These are phyloP conservation scores for Trametes cingulata DNA, from an alignment of 768 basidiomycete species.

Conservation along the genomic window DNA sequence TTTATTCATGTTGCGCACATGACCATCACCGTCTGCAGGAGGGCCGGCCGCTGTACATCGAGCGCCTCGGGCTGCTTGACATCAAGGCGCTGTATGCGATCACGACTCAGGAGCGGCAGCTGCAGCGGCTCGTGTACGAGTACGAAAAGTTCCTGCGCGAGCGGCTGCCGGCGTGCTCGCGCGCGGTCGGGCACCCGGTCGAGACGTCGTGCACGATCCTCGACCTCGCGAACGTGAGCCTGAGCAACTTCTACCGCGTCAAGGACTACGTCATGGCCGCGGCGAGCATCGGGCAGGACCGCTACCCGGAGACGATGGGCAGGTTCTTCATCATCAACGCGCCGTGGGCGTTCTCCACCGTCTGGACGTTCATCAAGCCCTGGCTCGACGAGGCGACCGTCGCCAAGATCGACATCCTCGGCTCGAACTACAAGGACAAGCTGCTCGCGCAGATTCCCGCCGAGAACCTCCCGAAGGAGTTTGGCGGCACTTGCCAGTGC, in stretches of 20 bases:
- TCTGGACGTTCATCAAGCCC: conserved; percentile 87
- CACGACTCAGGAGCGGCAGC: conserved; percentile 85
- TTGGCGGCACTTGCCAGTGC: conserved; percentile 84
- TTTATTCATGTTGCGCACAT: not conserved
- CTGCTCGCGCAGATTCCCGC: conserved; percentile 79
- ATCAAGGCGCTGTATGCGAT: conserved; percentile 76
- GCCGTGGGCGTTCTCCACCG: conserved; percentile 86
- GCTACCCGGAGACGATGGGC: conserved; percentile 95
- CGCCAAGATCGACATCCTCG: conserved; percentile 88
- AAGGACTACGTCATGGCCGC: conserved; percentile 87
- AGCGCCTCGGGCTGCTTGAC: conserved; percentile 89
- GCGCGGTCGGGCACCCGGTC: conserved; percentile 76
- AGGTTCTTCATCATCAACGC: conserved; percentile 99
- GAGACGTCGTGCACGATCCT: conserved; percentile 98
- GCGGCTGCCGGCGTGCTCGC: conserved; percentile 80
- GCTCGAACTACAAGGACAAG: conserved; percentile 71
- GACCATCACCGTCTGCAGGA: conserved; percentile 52
- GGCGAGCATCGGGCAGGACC: conserved; percentile 79
- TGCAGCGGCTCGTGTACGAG: conserved; percentile 86
- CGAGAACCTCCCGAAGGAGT: conserved; percentile 82
- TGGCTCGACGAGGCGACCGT: conserved; percentile 97
- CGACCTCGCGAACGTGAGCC: conserved; percentile 72
- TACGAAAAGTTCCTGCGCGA: conserved; percentile 87
- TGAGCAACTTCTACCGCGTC: conserved; percentile 85
- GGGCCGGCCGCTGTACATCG: conserved; percentile 94